Evolutionary conservation across 371 early-diverging fungal species (phyloP).

Genomic region (Lichtheimia corymbifera): DNA sequence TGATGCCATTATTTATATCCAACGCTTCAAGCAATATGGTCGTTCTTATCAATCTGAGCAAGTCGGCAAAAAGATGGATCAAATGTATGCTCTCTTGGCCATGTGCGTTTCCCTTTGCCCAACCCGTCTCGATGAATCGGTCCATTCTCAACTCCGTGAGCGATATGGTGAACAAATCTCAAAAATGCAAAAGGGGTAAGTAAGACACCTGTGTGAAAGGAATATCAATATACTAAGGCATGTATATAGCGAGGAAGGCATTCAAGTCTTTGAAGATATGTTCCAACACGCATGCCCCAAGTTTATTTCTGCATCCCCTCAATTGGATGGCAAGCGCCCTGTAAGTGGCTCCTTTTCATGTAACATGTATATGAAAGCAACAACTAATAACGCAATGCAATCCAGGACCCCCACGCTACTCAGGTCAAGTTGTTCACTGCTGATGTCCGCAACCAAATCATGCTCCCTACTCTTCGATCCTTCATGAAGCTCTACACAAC

Average conservation of each 20-base stretch:
- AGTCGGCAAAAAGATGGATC: slow-evolving; percentile 76
- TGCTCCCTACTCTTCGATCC: slow-evolving; percentile 86
- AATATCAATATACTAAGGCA: neutral
- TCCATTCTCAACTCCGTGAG: slow-evolving; percentile 86
- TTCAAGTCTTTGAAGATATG: slow-evolving; percentile 83
- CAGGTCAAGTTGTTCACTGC: slow-evolving; percentile 84
- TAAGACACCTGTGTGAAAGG: neutral
- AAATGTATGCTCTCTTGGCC: slow-evolving; percentile 92
- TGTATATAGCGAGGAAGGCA: slow-evolving; percentile 71
- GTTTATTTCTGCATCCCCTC: slow-evolving; percentile 85
- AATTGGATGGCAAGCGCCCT: slow-evolving; percentile 53
- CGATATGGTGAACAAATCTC: slow-evolving; percentile 90
- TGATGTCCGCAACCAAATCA: slow-evolving; percentile 84
- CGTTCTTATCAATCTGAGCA: slow-evolving; percentile 91
- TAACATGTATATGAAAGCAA: neutral
- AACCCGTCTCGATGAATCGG: slow-evolving; percentile 90
- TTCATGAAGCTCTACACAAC: slow-evolving; percentile 94
- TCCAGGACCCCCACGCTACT: slow-evolving; percentile 68
- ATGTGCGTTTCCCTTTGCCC: slow-evolving; percentile 91
- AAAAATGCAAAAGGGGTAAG: slow-evolving; percentile 81
- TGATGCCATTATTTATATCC: slow-evolving; percentile 86
- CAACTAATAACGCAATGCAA: too few relatives aligned
- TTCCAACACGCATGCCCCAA: slow-evolving; percentile 93
- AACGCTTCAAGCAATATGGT: slow-evolving; percentile 91
- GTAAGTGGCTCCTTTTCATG: slow-evolving; percentile 20